These are phyloP conservation scores for Pichia inconspicua DNA, from an alignment of 1,139 yeast genomes.

Conservation along the genomic window DNA sequence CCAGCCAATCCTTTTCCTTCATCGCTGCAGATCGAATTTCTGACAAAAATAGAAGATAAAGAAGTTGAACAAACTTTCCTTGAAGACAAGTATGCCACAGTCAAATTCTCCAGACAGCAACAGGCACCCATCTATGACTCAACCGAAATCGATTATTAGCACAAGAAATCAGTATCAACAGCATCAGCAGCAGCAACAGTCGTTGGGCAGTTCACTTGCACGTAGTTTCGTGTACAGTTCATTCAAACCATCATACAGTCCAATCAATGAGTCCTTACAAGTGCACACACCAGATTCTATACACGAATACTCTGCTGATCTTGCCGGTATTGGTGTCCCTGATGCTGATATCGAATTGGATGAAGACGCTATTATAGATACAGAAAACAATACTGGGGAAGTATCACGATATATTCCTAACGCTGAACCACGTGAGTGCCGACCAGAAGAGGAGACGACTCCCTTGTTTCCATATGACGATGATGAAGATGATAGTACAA, in stretches of 20 bases:
- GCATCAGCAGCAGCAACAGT: not conserved
- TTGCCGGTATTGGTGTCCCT: slow-evolving; percentile 54
- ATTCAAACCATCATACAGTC: slow-evolving; percentile 22
- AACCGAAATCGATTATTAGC: slow-evolving; percentile 6
- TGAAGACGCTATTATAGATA: not conserved
- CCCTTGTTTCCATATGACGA: not conserved
- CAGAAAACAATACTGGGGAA: not conserved
- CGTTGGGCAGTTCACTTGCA: slow-evolving; percentile 17
- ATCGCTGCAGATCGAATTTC: no score
- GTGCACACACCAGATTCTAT: slow-evolving; percentile 44
- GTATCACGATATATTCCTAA: not conserved
- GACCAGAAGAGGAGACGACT: not conserved
- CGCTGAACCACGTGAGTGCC: not conserved
- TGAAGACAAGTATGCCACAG: not conserved
- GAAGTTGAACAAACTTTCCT: not conserved
- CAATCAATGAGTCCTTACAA: slow-evolving; percentile 16
- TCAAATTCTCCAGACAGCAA: not conserved
- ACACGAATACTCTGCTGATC: slow-evolving; percentile 57
- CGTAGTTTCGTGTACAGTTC: slow-evolving; percentile 27
- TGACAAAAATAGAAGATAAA: not conserved
- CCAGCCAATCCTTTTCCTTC: no score
- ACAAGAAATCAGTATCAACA: slow-evolving; percentile 1
- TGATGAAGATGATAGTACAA: slow-evolving; percentile 2
- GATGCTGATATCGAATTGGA: slow-evolving; percentile 23
- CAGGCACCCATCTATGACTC: not conserved